Percentiles rank a stretch among this genome's conserved stretches.
Evolutionary conservation across 192 early-diverging fungal genomes (phyloP).

Genomic region (Gaertneriomyces sp.): DNA sequence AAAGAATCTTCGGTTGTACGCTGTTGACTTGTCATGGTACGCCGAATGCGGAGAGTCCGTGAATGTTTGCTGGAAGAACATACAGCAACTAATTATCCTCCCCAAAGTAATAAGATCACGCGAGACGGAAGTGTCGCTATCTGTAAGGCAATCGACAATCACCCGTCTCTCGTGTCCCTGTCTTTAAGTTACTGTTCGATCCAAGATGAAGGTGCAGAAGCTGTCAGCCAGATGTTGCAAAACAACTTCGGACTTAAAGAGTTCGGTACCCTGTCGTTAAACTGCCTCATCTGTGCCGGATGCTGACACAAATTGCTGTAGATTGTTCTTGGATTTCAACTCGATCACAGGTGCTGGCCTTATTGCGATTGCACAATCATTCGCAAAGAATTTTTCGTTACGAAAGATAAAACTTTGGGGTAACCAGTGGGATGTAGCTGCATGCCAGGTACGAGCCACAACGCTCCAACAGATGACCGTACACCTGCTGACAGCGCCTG

Average conservation of each 20-base stretch:
- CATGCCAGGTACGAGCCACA: constrained; percentile 39
- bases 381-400: constrained; percentile 30
- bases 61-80: background rate
- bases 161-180: constrained; percentile 31
- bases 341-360: constrained; percentile 44
- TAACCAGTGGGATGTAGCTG: constrained; percentile 39
- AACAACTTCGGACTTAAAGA: constrained; percentile 36
- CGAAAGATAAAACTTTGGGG: constrained; percentile 41
- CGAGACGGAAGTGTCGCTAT: constrained; percentile 48
- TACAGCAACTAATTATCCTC: background rate
- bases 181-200: constrained; percentile 46
- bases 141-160: constrained; percentile 39
- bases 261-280: background rate
- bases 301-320: constrained; percentile 1
- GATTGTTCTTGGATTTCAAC: constrained; percentile 47
- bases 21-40: constrained; percentile 43
- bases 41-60: background rate
- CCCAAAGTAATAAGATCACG: constrained; percentile 43
- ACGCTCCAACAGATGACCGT: constrained; percentile 16
- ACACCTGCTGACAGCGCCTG: background rate
- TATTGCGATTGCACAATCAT: constrained; percentile 29
- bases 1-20: constrained; percentile 23
- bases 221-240: constrained; percentile 34
- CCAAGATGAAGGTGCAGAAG: constrained; percentile 51
- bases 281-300: background rate